Conservation (phyloP, 306 rosid genomes). For the Trifolium repens region DNA sequence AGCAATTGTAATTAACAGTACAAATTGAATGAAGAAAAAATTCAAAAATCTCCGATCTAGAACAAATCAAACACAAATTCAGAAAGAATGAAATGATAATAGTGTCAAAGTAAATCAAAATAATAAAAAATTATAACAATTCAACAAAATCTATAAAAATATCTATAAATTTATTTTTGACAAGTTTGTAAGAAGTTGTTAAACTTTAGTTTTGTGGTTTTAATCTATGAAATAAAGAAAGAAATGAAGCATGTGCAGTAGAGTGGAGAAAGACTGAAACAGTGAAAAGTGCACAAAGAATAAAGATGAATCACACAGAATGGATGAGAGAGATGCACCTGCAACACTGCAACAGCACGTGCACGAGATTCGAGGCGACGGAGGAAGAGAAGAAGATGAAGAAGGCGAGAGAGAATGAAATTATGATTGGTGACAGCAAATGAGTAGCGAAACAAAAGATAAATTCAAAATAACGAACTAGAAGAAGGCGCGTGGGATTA, state of each 20-base stretch:
- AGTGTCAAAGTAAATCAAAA: conserved; percentile 25
- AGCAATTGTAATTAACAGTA: neutral
- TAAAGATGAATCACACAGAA: conserved; percentile 31
- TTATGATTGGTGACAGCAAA: neutral
- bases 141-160: too few relatives aligned
- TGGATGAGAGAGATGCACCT: conserved; percentile 36
- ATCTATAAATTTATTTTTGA: too few relatives aligned
- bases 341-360: conserved; percentile 35
- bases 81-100: too few relatives aligned
- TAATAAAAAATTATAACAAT: neutral
- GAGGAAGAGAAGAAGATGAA: neutral
- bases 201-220: too few relatives aligned
- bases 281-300: conserved; percentile 28
- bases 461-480: conserved; percentile 29
- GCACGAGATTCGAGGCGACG: conserved; percentile 29
- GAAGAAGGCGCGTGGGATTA: conserved; percentile 39
- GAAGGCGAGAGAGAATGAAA: conserved; percentile 18
- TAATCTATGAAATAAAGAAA: too few relatives aligned
- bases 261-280: neutral
- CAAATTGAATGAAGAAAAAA: conserved; percentile 22
- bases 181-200: too few relatives aligned
- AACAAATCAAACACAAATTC: conserved; percentile 12
- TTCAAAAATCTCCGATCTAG: conserved; percentile 20
- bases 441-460: neutral
- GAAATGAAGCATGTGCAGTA: neutral